Base-by-base conservation (phyloP, 768 basidiomycete species). In the Boletus sp. region DNA sequence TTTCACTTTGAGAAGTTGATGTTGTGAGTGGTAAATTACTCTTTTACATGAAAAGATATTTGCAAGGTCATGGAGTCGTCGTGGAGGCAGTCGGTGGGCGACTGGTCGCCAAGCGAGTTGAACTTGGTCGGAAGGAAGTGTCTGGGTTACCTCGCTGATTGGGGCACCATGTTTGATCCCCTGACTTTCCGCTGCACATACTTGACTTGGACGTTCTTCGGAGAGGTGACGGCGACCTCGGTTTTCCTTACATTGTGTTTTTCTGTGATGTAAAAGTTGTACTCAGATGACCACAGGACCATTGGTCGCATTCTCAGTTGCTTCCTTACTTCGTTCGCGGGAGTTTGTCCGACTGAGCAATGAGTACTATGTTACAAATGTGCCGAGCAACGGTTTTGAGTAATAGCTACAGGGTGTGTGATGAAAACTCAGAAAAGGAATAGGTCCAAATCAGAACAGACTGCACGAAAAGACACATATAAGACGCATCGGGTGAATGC, bases 171-270 rank as follows among this genome's bases (percentile, higher is more conserved):
- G 84, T 90, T 93, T 68, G 72, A 81, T 49, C 83, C 86, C 27
- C 74, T 74, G 7, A 81, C 86, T 4, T 91, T 91, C 79, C 81
- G 84, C 43, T 88, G 87, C 85, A 85, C 83, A 17, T 90, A 87
- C 66, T 69, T 76, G 40, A 81, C 81, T 13, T 92, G 89, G 89
- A 69, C 68, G 5, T 90, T 91, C 76, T 91, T 91, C 70, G 77
- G 80, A 46, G 64, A 85, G 53, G 84, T 87, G 73, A 75, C 81
- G 8, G 66, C 75, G 9, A 72, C 79, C 2, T 86, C 88, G 0
- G 82, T 84, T 13, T 61, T 79, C 49, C 74, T 92, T 43, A 79
- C 82, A 2, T 53, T 84, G 15, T 33, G 17, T 27, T 21, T 37
- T 15, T 51, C 10, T 42, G 7, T 25, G n/a, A n/a, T 6, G 2